Conservation (phyloP, 345 rosid species). For the Gossypium ekmanianum region DNA sequence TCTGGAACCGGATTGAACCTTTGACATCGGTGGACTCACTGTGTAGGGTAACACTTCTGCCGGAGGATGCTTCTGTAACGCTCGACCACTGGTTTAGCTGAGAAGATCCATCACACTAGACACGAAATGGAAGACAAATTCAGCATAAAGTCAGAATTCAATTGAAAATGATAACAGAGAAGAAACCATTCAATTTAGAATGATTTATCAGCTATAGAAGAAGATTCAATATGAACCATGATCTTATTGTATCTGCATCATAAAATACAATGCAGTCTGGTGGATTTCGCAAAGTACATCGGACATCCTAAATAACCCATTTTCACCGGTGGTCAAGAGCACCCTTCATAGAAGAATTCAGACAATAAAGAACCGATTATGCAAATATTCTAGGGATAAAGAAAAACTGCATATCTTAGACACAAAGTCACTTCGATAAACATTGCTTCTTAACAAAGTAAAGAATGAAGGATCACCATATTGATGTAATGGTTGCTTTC, state of each 20-base stretch:
- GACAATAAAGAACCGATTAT: background rate
- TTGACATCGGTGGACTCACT: slow-evolving; percentile 33
- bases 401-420: background rate
- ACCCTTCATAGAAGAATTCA: background rate
- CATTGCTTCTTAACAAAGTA: background rate
- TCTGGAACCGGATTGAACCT: slow-evolving; percentile 39
- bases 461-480: background rate
- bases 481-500: background rate
- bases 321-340: background rate
- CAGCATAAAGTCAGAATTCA: slow-evolving; percentile 11
- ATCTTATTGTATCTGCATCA: background rate
- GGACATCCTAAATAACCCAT: background rate
- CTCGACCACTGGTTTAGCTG: slow-evolving; percentile 34
- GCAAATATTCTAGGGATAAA: background rate
- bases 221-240: background rate
- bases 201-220: background rate
- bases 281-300: slow-evolving; percentile 5
- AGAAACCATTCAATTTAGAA: background rate
- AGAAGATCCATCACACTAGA: slow-evolving; percentile 33
- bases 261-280: background rate
- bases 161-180: background rate
- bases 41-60: slow-evolving; percentile 25
- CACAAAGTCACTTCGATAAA: background rate
- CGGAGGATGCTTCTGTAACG: slow-evolving; percentile 36
- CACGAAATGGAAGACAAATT: background rate